Percentiles rank a stretch among this genome's conserved stretches.
Conservation (phyloP, 1,284 basidiomycete genomes). For the Boletus subluridellus region DNA sequence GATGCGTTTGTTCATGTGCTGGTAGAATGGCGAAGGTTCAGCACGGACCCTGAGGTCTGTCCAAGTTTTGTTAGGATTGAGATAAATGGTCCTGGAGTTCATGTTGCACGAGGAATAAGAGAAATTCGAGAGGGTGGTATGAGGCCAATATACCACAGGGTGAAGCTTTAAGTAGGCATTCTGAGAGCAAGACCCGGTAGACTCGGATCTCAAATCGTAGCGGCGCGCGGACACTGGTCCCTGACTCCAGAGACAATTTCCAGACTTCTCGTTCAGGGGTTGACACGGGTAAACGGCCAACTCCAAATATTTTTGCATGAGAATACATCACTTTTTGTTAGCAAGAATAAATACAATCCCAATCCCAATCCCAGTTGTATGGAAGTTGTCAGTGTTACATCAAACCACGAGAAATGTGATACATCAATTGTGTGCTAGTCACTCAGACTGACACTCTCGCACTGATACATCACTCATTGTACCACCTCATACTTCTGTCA, state of each 20-base stretch:
- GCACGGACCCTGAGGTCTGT: background rate
- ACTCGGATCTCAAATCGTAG: no score
- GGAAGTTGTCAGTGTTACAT: background rate
- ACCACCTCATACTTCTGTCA: background rate
- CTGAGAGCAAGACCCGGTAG: no score
- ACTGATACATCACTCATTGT: background rate
- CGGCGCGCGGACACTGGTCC: no score
- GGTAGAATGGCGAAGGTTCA: background rate
- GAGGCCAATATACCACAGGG: no score
- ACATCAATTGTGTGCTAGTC: background rate
- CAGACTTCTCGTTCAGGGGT: background rate
- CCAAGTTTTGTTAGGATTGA: background rate
- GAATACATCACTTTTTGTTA: background rate
- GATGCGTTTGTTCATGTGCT: background rate
- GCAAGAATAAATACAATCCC: background rate
- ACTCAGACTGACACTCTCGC: background rate
- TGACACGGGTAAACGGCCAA: background rate
- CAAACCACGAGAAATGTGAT: background rate
- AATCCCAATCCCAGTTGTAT: background rate
- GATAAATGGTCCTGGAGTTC: background rate
- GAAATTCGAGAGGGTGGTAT: no score
- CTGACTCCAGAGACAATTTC: background rate
- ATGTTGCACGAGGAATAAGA: background rate
- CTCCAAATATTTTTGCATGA: background rate
- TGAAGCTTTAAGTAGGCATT: no score